Evolutionary conservation across 2,329 filamentous ascomycete species (phyloP), one percentile per base, ranked within the genome.

Genomic region (Byssothecium circinans): DNA sequence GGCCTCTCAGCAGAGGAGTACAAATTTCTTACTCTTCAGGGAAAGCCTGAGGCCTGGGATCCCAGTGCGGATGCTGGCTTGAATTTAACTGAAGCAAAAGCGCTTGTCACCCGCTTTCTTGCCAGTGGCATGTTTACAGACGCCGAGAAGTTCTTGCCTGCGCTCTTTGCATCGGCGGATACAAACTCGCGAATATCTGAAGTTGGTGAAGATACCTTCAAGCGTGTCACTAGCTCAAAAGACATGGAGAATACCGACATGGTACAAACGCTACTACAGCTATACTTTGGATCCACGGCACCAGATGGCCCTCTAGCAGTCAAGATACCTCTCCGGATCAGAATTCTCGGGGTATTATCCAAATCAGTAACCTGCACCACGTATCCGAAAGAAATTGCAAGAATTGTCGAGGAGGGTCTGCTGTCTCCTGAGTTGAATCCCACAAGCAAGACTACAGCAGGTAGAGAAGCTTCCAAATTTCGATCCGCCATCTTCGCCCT

Each of bases 181-280:
- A 76, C 85, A 1, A 94, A 96, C 56, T 89, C 86, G 29, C 82
- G 87, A 8, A 85, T 96, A 30, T 85, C 88, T 10, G 84, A 87
- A n/a, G 75, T 89, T n/a, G 92, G 89, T 0, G 90, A 96, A 47
- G 91, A 96, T 60, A 82, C 95, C 40, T 72, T 97, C 55, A 99
- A 96, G 71, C 81, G 91, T 55, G 87, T 83, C 23, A 80, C 77
- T 22, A 75, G 82, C 8, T 76, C 83, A 1, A 81, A 88, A 8
- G 84, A 88, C 8, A 75, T 96, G 20, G 92, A 97, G 66, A 81
- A 89, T 52, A 61, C 76, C 8, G 58, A 68, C 1, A 70, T 91
- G 2, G 78, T 95, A 2, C 74, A 80, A 46, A 76, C 80, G 14
- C 75, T 97, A 2, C 91, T 91, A 59, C 72, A 79, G 3, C 79